Conservation (phyloP, 2,329 filamentous ascomycete species). For the Aspergillus sp. region DNA sequence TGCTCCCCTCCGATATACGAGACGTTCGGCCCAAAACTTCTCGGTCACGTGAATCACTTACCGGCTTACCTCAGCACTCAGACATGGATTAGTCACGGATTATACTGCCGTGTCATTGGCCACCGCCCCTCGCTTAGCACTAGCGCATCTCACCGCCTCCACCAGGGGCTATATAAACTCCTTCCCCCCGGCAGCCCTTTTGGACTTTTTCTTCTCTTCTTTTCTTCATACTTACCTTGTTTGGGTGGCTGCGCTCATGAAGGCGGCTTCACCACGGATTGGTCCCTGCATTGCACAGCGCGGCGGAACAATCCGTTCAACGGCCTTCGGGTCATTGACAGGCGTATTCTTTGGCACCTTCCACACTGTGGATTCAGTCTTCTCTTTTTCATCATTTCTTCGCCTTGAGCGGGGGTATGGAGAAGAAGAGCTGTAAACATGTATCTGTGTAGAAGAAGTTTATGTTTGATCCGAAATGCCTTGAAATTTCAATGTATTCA, state of each 20-base stretch:
- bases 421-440: constrained; percentile 19
- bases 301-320: constrained; percentile 44
- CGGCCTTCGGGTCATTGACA: constrained; percentile 42
- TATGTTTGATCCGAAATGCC: not conserved
- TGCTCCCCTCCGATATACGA: constrained; percentile 5
- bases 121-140: constrained; percentile 19
- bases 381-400: constrained; percentile 36
- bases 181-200: constrained; percentile 12
- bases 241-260: constrained; percentile 41
- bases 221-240: constrained; percentile 48
- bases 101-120: constrained; percentile 9
- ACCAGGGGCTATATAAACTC: constrained; percentile 23
- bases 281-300: constrained; percentile 53
- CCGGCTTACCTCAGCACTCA: not conserved
- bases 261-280: constrained; percentile 37
- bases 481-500: no score
- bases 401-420: constrained; percentile 28
- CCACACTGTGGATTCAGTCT: constrained; percentile 13
- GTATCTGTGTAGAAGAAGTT: not conserved
- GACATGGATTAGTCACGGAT: no score
- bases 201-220: constrained; percentile 27
- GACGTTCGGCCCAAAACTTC: constrained; percentile 18
- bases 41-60: not conserved
- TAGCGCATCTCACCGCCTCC: constrained; percentile 14
- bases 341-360: constrained; percentile 45